These are phyloP conservation scores for Earliella scabrosa DNA, from an alignment of 1,284 basidiomycete genomes.

Conservation along the genomic window DNA sequence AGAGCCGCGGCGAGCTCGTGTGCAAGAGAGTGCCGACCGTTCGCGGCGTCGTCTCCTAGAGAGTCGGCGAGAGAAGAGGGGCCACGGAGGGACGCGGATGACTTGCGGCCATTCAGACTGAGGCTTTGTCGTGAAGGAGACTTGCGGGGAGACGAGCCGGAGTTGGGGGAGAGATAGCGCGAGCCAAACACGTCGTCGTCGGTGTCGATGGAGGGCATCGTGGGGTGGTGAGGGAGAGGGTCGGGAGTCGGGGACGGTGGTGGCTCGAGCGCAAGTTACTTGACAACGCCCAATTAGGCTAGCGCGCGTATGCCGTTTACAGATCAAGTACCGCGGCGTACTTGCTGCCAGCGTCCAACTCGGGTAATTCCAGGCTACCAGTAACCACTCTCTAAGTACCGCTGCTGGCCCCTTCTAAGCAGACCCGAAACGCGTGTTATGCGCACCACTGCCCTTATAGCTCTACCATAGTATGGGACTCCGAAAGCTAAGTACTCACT, in stretches of 20 bases:
- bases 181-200: conserved; percentile 31
- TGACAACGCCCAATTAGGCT: conserved; percentile 21
- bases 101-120: conserved; percentile 44
- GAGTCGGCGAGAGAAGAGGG: conserved; percentile 37
- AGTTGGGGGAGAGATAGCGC: conserved; percentile 26
- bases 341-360: no score
- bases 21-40: conserved; percentile 70
- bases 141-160: conserved; percentile 42
- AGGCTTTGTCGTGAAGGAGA: conserved; percentile 51
- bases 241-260: conserved; percentile 12
- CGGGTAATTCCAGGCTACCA: no score
- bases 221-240: conserved; percentile 3
- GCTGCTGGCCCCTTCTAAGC: no score
- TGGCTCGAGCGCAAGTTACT: conserved; percentile 24
- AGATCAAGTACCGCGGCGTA: no score
- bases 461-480: no score
- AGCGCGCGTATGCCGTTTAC: conserved; percentile 4
- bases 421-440: no score
- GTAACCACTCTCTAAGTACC: no score
- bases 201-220: conserved; percentile 24
- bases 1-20: conserved; percentile 83
- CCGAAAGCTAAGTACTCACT: no score
- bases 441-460: no score
- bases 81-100: conserved; percentile 47
- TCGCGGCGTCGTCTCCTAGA: conserved; percentile 45